Base-by-base conservation (phyloP, 2,329 filamentous ascomycete genomes). In the Cordyceps fumosorosea region DNA sequence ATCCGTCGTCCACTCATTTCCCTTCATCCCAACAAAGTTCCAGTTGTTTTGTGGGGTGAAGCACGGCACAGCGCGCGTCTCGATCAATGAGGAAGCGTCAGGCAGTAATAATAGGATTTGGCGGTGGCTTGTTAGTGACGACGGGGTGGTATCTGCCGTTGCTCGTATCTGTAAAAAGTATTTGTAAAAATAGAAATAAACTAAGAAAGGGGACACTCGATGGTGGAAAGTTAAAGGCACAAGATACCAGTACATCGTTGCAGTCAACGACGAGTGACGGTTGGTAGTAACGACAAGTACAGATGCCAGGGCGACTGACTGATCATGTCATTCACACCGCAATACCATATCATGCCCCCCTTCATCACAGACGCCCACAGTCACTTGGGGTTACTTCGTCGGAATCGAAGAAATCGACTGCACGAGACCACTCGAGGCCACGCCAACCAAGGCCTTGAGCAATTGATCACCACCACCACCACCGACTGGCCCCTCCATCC, bases 171-270 rank as follows among this genome's bases (percentile, higher is more conserved):
- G 32, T 34, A 34, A 34, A 11, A 34, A 16, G 56, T 59, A 20
- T 44, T 32, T 24, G 34, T 20, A 59, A 59, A 59, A 59, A 59
- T 51, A 52, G 47, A 59, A 48, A 20, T 26, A 37, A 32, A 32
- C 8, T 2, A 20, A 7, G 20, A 10, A 37, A 22, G 20, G 10
- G 29, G 29, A 37, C 6, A 29, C 26, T 29, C 26, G 48, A 51
- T 29, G 12, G 22, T 12, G 16, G 26, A 14, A 50, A 24, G 24
- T 29, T 3, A 24, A 18, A 29, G 16, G 6, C 16, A 10, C 14
- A 26, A 32, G 6, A 52, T 34, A 29, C 26, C 26, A 29, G 26
- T 29, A 18, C 29, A 34, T 42, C 40, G 40, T 42, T 42, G 32
- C 5, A 34, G 11, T 34, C 11, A 34, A 34, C 32, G 14, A 42